Conservation (phyloP, 164 flowering plant genomes). For the Aristolochia californica region DNA sequence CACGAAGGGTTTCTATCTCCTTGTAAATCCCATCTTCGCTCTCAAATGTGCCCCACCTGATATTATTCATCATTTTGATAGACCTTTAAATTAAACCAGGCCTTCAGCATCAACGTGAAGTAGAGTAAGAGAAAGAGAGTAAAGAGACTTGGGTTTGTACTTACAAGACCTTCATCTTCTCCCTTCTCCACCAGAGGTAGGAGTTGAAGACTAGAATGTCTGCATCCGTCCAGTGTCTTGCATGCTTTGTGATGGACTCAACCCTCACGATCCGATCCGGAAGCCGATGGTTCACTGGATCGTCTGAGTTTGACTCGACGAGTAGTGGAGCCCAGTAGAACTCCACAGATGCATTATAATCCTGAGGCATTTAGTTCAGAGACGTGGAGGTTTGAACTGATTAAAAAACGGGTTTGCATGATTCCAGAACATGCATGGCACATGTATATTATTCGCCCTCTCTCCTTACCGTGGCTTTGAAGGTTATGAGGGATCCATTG, state of each 20-base stretch:
- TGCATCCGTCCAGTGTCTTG: constrained; percentile 56
- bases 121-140: neutral
- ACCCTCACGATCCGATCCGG: constrained; percentile 44
- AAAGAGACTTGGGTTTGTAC: constrained; percentile 12
- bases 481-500: constrained; percentile 50
- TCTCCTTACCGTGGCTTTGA: constrained; percentile 38
- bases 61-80: neutral
- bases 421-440: no score
- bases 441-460: no score
- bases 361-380: constrained; percentile 26
- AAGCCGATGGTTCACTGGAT: constrained; percentile 43
- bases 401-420: no score
- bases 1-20: constrained; percentile 34
- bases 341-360: constrained; percentile 70
- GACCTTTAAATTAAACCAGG: no score
- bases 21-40: constrained; percentile 34
- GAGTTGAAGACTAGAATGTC: constrained; percentile 70
- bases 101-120: neutral
- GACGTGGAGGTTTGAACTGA: no score
- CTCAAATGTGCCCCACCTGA: constrained; percentile 57
- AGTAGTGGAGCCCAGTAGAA: constrained; percentile 86
- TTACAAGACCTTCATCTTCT: constrained; percentile 51
- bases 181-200: constrained; percentile 74
- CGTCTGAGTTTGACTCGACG: constrained; percentile 83
- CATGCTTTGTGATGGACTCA: constrained; percentile 56